A percentile compares a stretch with the other conserved stretches of the same genome.
Conservation (phyloP, 228 moss, liverwort and hornwort species). For the Sphagnum fallax region DNA sequence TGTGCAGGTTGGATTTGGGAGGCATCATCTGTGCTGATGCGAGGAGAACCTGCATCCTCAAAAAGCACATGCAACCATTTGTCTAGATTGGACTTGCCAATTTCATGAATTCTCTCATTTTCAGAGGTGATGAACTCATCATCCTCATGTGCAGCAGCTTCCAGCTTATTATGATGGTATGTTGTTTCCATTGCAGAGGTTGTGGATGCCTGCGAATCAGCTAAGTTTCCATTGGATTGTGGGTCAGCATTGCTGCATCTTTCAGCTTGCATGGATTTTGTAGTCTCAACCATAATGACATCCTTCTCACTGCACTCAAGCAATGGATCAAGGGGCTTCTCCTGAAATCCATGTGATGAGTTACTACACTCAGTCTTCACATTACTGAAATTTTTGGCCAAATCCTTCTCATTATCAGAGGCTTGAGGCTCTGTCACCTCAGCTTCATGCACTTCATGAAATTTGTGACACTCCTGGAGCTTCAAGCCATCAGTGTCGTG, state of each 20-base stretch:
- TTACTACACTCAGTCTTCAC: too few species aligned
- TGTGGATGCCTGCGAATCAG: constrained; percentile 17
- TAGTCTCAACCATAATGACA: constrained; percentile 25
- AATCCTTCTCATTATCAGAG: background rate
- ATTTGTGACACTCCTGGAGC: constrained; percentile 2
- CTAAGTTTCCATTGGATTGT: background rate
- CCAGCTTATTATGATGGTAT: background rate
- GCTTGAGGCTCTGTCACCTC: constrained; percentile 2
- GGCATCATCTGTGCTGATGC: constrained; percentile 34
- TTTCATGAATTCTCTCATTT: constrained; percentile 45
- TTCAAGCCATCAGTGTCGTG: background rate
- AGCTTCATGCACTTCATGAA: constrained; percentile 9
- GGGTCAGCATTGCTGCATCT: constrained; percentile 4
- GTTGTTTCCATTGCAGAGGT: constrained; percentile 20
- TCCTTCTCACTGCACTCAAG: constrained; percentile 14
- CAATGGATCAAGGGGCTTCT: constrained; percentile 14
- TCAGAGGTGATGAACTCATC: constrained; percentile 21
- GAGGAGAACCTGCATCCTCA: constrained; percentile 37
- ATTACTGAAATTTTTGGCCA: background rate
- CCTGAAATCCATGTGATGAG: too few species aligned
- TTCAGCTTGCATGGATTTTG: constrained; percentile 19
- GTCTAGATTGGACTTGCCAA: constrained; percentile 63
- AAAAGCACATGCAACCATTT: constrained; percentile 70
- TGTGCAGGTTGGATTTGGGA: constrained; percentile 16
- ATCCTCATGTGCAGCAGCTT: constrained; percentile 25